A percentile compares a stretch with the other conserved stretches of the same genome.
These are phyloP conservation scores for Polyporus tsugae DNA, from an alignment of 1,284 basidiomycete species.

Conservation along the genomic window DNA sequence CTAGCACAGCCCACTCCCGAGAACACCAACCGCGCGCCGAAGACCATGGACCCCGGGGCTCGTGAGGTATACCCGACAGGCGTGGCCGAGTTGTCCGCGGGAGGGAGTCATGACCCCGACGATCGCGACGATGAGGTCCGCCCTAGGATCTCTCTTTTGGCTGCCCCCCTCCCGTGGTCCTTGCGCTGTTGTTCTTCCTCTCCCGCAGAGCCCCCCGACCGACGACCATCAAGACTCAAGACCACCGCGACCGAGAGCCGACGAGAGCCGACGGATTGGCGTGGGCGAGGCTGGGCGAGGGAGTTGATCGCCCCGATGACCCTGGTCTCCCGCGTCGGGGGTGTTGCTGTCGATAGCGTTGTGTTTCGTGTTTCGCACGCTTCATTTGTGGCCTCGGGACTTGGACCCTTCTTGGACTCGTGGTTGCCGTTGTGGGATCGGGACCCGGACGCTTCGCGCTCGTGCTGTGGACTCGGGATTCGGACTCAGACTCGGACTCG, in stretches of 20 bases:
- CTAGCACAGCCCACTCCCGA: not conserved
- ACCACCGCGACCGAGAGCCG: not conserved
- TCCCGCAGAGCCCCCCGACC: not conserved
- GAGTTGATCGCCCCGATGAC: constrained; percentile 15
- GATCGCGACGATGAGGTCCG: constrained; percentile 14
- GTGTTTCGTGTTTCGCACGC: constrained; percentile 3
- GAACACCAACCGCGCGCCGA: constrained; percentile 11
- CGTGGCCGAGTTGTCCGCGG: constrained; percentile 12
- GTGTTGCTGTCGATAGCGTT: constrained; percentile 5
- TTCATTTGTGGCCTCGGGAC: constrained; percentile 5
- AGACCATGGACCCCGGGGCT: constrained; percentile 7
- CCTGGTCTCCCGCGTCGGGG: constrained; percentile 13
- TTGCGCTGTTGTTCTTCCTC: constrained; percentile 1
- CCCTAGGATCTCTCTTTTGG: not conserved
- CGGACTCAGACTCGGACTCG: not conserved
- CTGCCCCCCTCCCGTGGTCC: not conserved
- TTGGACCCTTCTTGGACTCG: not conserved
- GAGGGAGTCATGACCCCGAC: constrained; percentile 18
- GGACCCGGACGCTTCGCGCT: constrained; percentile 6
- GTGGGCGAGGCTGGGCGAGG: constrained; percentile 18
- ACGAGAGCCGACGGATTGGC: constrained; percentile 11
- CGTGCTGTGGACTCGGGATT: not conserved
- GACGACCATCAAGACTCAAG: constrained; percentile 2
- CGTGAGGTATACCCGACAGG: constrained; percentile 9
- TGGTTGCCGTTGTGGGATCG: not conserved